Evolutionary conservation across 306 rosid species (phyloP), one percentile per base, ranked within the genome.

Genomic region (Fragaria nilgerrensis): DNA sequence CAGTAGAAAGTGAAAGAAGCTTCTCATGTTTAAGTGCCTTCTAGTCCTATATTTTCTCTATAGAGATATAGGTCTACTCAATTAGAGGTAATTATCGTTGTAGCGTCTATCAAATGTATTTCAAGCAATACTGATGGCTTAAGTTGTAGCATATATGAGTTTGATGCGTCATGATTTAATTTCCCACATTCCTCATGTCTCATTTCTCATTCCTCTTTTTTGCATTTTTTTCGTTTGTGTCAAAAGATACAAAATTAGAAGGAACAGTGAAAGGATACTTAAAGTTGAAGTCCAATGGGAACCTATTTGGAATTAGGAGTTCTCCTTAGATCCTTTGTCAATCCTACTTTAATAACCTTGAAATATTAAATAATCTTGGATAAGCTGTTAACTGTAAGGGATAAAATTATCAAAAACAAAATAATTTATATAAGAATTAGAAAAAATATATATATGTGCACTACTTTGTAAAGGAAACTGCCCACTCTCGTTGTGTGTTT

Each of bases 1-100:
- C 64, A 25, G 48, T 27, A 25, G 73, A 75, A 41, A 59, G 48
- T 63, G 29, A 17, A 36, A 56, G 22, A 20, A n/a, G 79, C 50
- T 34, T 27, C 74, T 11, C 13, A 19, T n/a, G 53, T 32, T 14
- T 5, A 3, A 43, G 67, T 53, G 29, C 49, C 23, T 20, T 7
- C 52, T 29, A 52, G 17, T 61, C 59, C 17, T 48, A 27, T 70
- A 44, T 45, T 19, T 20, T 27, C 2, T 70, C 25, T 25, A 10
- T 70, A 48, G 74, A 27, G 74, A 47, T 47, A 39, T 47, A 67
- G 71, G 49, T 20, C 25, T 63, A 20, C 44, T 50, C 37, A 19
- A 7, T 17, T 8, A 49, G 61, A 48, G 62, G 44, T 71, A 48
- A 70, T 45, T 48, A 64, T 45, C 3, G 44, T 48, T 4, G 11